Base-by-base conservation (phyloP, 1,284 basidiomycete species). In the Trichosporon inkin region DNA sequence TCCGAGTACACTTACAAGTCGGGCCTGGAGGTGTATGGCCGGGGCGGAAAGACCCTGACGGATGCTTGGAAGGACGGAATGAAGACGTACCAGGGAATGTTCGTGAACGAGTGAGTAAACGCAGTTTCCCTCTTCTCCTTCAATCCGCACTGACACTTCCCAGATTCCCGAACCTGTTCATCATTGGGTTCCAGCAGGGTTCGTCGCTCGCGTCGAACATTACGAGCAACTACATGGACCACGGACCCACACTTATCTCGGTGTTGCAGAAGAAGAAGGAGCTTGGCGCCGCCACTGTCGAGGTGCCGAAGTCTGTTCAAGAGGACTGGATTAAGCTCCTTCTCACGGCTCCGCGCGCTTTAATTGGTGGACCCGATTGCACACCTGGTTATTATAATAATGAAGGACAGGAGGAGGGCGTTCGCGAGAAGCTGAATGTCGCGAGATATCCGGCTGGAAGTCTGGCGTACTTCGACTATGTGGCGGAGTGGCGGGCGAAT, bases 131-230 rank as follows among this genome's bases (percentile, higher is more conserved):
- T n/a, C n/a, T 32, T 32, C 8, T 8, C 5, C 28, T 8, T 32
- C 28, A 8, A 32, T 32, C 28, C 28, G 8, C 28, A 8, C 28
- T 32, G 28, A 32, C 8, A 8, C 28, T 32, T 32, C 28, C n/a
- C 28, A 32, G 55, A 16, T 64, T 64, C 62, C 62, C 62, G 19
- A 64, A 64, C 60, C 57, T 64, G 16, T 61, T 58, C 60, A 44
- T 57, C 20, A 22, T 61, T 37, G 47, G 52, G 0, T n/a, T 61
- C 20, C 13, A 32, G 19, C 59, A 61, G 55, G 60, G 57, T 4
- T 41, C 62, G 10, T 22, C 32, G 13, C 51, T 64, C 32, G 38
- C 38, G 7, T 52, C 60, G 16, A 64, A 64, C 52, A 52, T 64
- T 8, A 55, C 62, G 24, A 24, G 13, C 37, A 64, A 61, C 60